Evolutionary conservation across 805 yeast species (phyloP).

Genomic region (Metschnikowia drakensbergensis): DNA sequence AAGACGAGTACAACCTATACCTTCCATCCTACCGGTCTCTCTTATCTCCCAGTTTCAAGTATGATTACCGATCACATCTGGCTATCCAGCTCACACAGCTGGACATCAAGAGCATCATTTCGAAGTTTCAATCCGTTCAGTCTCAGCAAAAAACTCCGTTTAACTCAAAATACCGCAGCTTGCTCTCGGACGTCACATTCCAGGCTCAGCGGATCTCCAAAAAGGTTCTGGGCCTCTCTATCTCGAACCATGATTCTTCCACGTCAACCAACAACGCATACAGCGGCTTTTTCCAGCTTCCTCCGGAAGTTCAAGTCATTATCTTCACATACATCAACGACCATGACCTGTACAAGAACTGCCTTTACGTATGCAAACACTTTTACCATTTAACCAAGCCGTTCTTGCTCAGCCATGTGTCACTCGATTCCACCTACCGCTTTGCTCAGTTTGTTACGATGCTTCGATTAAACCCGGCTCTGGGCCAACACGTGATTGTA

Average conservation of each 20-base stretch:
- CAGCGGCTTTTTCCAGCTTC: slow-evolving; percentile 29
- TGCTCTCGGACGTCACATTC: slow-evolving; percentile 47
- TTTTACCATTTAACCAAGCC: slow-evolving; percentile 52
- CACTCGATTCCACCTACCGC: slow-evolving; percentile 67
- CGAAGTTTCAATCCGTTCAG: slow-evolving; percentile 15
- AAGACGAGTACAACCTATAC: slow-evolving; percentile 18
- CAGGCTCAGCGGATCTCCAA: slow-evolving; percentile 37
- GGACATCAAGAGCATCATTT: slow-evolving; percentile 26
- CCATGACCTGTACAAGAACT: slow-evolving; percentile 35
- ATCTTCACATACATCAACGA: slow-evolving; percentile 35
- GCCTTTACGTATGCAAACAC: slow-evolving; percentile 47
- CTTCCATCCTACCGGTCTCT: slow-evolving; percentile 54
- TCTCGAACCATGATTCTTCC: background rate
- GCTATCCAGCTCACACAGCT: slow-evolving; percentile 36
- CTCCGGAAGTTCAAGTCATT: slow-evolving; percentile 40
- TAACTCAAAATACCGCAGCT: slow-evolving; percentile 47
- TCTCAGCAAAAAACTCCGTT: slow-evolving; percentile 19
- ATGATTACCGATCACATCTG: slow-evolving; percentile 48
- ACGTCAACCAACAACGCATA: background rate
- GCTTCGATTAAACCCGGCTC: slow-evolving; percentile 50
- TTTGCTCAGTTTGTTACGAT: slow-evolving; percentile 76
- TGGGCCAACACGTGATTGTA: slow-evolving; percentile 53
- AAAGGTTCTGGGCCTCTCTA: slow-evolving; percentile 19
- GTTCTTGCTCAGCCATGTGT: slow-evolving; percentile 51
- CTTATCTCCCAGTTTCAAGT: slow-evolving; percentile 44